Percentiles rank a stretch among this genome's conserved stretches.
phyloP scores from a whole-genome alignment of 2,329 filamentous ascomycete genomes.

The Epichloe gansuensis region DNA sequence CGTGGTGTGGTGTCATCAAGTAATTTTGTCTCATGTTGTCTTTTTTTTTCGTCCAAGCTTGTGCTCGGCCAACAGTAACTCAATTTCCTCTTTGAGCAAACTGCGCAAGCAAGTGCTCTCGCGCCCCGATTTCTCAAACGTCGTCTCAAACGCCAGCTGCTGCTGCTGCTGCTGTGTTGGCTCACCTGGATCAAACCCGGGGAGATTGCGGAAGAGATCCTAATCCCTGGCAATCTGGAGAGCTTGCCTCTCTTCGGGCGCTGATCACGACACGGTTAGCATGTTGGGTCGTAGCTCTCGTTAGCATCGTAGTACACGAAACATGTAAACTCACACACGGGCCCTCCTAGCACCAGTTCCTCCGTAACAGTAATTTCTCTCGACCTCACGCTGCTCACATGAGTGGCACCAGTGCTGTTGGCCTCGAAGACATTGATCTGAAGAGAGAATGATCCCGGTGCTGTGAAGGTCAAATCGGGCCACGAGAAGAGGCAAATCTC shows the following conservation, averaged over 20 bases:
- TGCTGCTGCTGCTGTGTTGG: too few relatives aligned
- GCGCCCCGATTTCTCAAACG: too few relatives aligned
- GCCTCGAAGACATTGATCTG: not conserved
- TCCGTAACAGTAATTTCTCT: not conserved
- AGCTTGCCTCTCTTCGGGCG: not conserved
- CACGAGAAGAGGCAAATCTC: not conserved
- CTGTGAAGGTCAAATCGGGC: not conserved
- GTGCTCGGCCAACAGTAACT: too few relatives aligned
- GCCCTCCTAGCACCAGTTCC: not conserved
- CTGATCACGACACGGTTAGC: not conserved
- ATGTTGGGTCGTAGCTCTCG: too few relatives aligned
- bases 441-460: not conserved
- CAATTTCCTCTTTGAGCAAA: too few relatives aligned
- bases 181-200: not conserved
- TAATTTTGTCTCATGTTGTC: not conserved
- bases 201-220: not conserved
- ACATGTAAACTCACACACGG: not conserved
- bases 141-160: too few relatives aligned
- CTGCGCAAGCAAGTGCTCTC: too few relatives aligned
- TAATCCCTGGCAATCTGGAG: not conserved
- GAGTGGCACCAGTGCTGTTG: not conserved
- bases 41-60: not conserved
- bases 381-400: not conserved
- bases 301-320: not conserved
- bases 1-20: too few relatives aligned